Base-by-base conservation (phyloP, 768 basidiomycete genomes). In the Antrodiella citrinella region DNA sequence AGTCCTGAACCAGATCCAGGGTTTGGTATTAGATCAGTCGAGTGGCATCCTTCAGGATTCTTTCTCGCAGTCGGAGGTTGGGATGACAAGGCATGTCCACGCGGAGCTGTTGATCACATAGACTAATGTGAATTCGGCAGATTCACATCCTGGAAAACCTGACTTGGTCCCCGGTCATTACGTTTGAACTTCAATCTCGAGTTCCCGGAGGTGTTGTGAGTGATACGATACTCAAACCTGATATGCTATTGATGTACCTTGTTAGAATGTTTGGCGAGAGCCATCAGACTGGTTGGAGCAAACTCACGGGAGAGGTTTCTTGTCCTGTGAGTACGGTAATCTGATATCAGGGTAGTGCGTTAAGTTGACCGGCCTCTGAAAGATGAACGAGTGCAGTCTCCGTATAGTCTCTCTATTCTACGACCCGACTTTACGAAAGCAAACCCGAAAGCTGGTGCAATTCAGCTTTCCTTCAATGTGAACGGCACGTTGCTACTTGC, bases 41-140 rank as follows among this genome's bases (percentile, higher is more conserved):
- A 77, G 18, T 97, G 93, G 93, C 89, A 93, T 66, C 93, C 92
- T 3, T 84, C 73, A 49, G 90, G 92, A 3, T 72, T 78, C 59
- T 93, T 87, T 62, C 69, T 96, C 7, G 86, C 84, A 1, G 73
- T 93, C 0, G 83, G 81, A 11, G 93, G 93, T 10, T 93, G 86
- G 81, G 91, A 94, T 66, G 91, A 93, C 58, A 90, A 86, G 68
- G 91, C 86, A 49, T 39, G 69, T 56, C 3, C 2, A 25, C 19
- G 3, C n/a, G n/a, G 7, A 12, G 21, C 22, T 25, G 43, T 26
- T 43, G 13, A n/a, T 15, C 42, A 10, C 47, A 11, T 23, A 12
- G 20, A 21, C 20, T 51, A 2, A 10, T 10, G 7, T 20, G 10
- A 4, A 26, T 38, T 22, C 7, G 13, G 19, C 53, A 92, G 91